A percentile compares a stretch with the other conserved stretches of the same genome.
These are phyloP conservation scores for Mycena chlorophos DNA, from an alignment of 768 basidiomycete species.

Conservation along the genomic window DNA sequence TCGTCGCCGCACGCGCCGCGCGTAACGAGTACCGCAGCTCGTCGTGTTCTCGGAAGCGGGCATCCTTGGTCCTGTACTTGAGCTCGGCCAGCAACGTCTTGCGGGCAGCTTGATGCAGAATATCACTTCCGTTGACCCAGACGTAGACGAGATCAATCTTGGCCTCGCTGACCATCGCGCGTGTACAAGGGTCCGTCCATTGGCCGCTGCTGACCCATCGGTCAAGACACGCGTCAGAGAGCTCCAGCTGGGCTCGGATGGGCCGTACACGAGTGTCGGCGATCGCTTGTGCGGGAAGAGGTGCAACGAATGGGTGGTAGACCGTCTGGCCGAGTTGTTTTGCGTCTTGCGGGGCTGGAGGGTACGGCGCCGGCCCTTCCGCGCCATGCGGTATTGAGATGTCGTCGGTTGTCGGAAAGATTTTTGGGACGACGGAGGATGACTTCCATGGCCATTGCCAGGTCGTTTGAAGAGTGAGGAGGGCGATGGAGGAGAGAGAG, in stretches of 20 bases:
- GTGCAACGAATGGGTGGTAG: constrained; percentile 18
- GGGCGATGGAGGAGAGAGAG: constrained; percentile 14
- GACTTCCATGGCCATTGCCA: constrained; percentile 17
- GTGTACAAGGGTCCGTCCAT: constrained; percentile 20
- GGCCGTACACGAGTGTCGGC: constrained; percentile 14
- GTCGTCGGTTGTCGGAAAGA: not conserved
- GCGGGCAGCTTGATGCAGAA: constrained; percentile 18
- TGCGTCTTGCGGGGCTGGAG: not conserved
- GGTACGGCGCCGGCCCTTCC: not conserved
- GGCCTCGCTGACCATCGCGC: constrained; percentile 16
- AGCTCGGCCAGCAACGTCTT: constrained; percentile 1
- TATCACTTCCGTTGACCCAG: constrained; percentile 25
- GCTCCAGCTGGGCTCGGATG: constrained; percentile 9
- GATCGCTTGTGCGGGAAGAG: constrained; percentile 4
- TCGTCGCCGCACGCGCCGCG: constrained; percentile 33
- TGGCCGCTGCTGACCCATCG: constrained; percentile 17
- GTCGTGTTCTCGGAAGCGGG: constrained; percentile 34
- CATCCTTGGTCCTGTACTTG: constrained; percentile 13
- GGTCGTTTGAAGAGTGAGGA: constrained; percentile 2
- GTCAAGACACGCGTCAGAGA: constrained; percentile 20
- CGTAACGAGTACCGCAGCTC: constrained; percentile 39
- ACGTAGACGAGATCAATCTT: constrained; percentile 21
- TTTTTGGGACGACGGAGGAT: not conserved
- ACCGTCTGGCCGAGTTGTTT: not conserved
- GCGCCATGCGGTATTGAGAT: not conserved